phyloP scores from a whole-genome alignment of 2,329 filamentous ascomycete genomes.

The Aspergillus vadensis region DNA sequence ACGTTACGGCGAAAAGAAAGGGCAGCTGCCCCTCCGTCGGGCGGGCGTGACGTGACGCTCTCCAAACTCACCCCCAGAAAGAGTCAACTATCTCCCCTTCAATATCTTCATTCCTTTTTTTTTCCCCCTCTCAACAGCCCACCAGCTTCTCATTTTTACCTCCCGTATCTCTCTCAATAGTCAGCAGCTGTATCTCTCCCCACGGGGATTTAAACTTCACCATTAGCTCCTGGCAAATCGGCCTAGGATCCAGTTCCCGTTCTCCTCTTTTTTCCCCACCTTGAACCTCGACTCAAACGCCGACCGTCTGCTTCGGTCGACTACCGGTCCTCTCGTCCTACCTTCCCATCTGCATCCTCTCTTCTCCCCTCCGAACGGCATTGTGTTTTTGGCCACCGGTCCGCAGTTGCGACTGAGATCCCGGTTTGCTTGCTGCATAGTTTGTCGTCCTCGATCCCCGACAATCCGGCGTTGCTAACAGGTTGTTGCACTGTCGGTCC shows the following conservation, averaged over 20 bases:
- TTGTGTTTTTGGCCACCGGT: background rate
- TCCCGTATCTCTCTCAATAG: background rate
- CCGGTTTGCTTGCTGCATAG: background rate
- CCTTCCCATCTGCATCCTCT: background rate
- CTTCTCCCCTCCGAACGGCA: background rate
- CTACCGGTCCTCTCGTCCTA: conserved; percentile 2
- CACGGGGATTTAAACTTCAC: conserved; percentile 20
- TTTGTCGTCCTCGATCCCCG: background rate
- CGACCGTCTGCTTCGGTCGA: conserved; percentile 13
- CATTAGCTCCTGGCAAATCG: conserved; percentile 13
- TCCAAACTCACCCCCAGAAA: background rate
- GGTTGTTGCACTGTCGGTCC: background rate
- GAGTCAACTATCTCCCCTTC: background rate
- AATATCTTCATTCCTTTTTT: conserved; percentile 4
- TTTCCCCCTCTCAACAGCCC: background rate
- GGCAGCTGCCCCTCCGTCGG: conserved; percentile 2
- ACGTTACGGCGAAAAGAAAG: conserved; percentile 1
- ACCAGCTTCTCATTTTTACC: background rate
- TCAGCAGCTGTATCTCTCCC: conserved; percentile 2
- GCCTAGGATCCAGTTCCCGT: conserved; percentile 12
- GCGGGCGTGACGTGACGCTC: background rate
- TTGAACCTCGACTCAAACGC: conserved; percentile 12
- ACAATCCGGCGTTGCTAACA: background rate
- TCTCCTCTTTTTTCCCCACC: conserved; percentile 16
- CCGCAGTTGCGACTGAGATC: background rate